Conservation (phyloP, 495 filamentous ascomycete species). For the Xylaria longipes region DNA sequence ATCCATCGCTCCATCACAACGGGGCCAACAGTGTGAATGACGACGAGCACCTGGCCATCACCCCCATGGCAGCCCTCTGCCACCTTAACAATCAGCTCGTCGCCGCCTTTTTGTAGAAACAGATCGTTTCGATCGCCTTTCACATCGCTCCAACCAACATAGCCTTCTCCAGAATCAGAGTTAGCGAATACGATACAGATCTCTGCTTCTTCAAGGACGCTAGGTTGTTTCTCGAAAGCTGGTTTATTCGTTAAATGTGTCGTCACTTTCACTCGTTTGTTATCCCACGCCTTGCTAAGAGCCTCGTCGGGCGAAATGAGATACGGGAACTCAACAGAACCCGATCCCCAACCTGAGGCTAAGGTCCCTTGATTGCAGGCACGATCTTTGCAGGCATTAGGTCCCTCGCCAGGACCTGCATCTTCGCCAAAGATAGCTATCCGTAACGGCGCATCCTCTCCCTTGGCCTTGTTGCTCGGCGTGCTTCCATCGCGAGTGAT, state of each 20-base stretch:
- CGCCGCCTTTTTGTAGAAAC: constrained; percentile 76
- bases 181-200: constrained; percentile 73
- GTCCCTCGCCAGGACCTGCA: constrained; percentile 70
- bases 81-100: constrained; percentile 73
- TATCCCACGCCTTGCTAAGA: constrained; percentile 57
- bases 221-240: constrained; percentile 36
- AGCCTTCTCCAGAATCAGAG: constrained; percentile 69
- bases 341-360: constrained; percentile 88
- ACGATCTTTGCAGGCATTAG: constrained; percentile 78
- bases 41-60: constrained; percentile 74
- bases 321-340: constrained; percentile 86
- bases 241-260: constrained; percentile 66
- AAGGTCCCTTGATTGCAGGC: constrained; percentile 85
- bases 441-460: constrained; percentile 53
- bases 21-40: constrained; percentile 91
- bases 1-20: constrained; percentile 87
- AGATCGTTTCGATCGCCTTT: constrained; percentile 86
- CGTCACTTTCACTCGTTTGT: constrained; percentile 64
- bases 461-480: constrained; percentile 40
- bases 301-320: constrained; percentile 74
- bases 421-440: constrained; percentile 89
- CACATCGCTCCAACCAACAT: constrained; percentile 64
- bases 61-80: constrained; percentile 72
- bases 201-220: constrained; percentile 61
- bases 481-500: constrained; percentile 61